Evolutionary conservation across 2,329 filamentous ascomycete species (phyloP), one percentile per base, ranked within the genome.

Genomic region (Scedosporium apiospermum): DNA sequence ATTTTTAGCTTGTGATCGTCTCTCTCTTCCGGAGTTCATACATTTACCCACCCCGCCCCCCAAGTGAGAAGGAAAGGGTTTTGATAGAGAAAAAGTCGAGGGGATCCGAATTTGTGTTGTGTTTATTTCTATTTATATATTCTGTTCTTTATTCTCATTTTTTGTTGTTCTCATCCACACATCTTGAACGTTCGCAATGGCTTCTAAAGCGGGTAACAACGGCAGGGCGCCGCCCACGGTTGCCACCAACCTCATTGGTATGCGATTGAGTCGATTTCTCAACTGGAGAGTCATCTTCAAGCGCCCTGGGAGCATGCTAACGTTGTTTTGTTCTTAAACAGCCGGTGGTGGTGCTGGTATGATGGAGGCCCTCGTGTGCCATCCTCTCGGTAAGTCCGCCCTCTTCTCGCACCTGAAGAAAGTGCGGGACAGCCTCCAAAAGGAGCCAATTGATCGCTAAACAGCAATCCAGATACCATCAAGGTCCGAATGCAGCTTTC

Each of bases 401-500:
- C 44, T 41, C 55, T 51, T 42, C 57, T n/a, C 60, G 51, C 38
- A 60, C 26, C 38, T 61, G 49, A 60, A 53, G 61, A 46, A n/a
- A 38, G 34, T 38, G 12, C 66, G 66, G 62, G 63, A 34, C 64
- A 64, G 73, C 64, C 68, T 68, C 64, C 34, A 55, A 55, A 16
- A 38, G 5, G n/a, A 6, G 6, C 16, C 58, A n/a, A 60, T 61
- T 68, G 64, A n/a, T n/a, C 27, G 26, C 66, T 41, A 30, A 57
- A 44, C 21, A 4, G 3, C 34, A 26, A 0, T 18, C 55, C 67
- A 90, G 91, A 97, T 76, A 97, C 93, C 64, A 96, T 98, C 81
- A 97, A 99, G 84, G 95, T 99, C 65, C 92, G 95, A 69, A 99
- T 99, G 96, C 95, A 99, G 79, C 88, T 99, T 65, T 98, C 95